These are phyloP conservation scores for Lizonia empirigonia DNA, from an alignment of 2,329 filamentous ascomycete species.

Conservation along the genomic window DNA sequence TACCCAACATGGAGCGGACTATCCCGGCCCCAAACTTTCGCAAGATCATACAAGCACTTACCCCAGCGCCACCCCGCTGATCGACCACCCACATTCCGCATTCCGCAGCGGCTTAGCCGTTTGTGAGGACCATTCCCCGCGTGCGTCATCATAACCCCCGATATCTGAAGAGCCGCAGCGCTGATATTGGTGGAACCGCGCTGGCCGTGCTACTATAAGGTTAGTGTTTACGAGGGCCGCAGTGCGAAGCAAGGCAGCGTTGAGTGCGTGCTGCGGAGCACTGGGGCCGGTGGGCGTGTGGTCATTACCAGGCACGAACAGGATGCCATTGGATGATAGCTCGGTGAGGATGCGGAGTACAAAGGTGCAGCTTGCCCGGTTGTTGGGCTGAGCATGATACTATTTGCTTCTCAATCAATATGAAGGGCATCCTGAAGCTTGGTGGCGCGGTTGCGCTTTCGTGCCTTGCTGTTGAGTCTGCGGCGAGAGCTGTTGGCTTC, in stretches of 20 bases:
- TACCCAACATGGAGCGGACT: conserved; percentile 20
- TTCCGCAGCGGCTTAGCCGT: conserved; percentile 22
- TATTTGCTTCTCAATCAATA: conserved; percentile 14
- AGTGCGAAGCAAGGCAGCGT: conserved; percentile 4
- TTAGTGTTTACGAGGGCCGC: conserved; percentile 17
- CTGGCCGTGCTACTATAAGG: neutral
- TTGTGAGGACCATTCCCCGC: conserved; percentile 2
- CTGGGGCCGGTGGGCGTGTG: conserved; percentile 7
- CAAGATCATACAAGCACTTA: conserved; percentile 23
- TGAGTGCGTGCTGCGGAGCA: conserved; percentile 7
- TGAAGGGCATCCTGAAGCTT: conserved; percentile 27
- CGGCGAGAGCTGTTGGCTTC: conserved; percentile 57
- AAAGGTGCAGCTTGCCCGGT: conserved; percentile 7
- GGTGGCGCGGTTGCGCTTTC: conserved; percentile 36
- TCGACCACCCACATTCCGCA: conserved; percentile 15
- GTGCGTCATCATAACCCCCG: conserved; percentile 10
- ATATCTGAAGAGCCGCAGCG: conserved; percentile 3
- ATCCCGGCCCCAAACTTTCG: conserved; percentile 18
- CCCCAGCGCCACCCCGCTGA: conserved; percentile 25
- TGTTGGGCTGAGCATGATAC: neutral
- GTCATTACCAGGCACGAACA: conserved; percentile 18
- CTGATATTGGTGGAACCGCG: conserved; percentile 17
- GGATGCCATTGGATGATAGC: neutral
- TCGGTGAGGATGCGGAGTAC: conserved; percentile 14
- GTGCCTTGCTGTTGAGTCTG: conserved; percentile 53